Conservation (phyloP, 306 rosid genomes). For the Cucurbita argyrosperma region DNA sequence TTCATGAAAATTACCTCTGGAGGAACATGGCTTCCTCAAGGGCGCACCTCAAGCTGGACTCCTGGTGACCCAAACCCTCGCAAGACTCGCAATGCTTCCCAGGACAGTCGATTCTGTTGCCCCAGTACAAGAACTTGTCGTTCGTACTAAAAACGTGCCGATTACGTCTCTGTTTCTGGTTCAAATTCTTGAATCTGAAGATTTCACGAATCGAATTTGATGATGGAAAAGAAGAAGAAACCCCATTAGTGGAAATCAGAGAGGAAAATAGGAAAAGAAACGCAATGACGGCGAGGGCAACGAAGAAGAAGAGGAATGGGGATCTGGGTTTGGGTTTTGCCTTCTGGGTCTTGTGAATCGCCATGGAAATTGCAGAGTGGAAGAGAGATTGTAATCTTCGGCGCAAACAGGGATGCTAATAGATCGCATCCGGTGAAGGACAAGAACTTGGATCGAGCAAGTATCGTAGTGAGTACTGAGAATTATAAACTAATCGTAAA, state of each 20-base stretch:
- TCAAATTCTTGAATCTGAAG: neutral
- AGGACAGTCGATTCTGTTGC: slow-evolving; percentile 74
- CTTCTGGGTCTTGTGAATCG: slow-evolving; percentile 25
- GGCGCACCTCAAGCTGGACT: slow-evolving; percentile 92
- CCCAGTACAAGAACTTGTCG: slow-evolving; percentile 75
- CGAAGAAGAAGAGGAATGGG: slow-evolving; percentile 19
- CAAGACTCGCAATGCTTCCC: slow-evolving; percentile 81
- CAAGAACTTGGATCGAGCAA: neutral
- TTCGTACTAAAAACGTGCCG: slow-evolving; percentile 9
- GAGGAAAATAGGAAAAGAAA: slow-evolving; percentile 34
- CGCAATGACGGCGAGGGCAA: slow-evolving; percentile 24
- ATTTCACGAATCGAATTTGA: slow-evolving; percentile 4
- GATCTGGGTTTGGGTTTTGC: slow-evolving; percentile 37
- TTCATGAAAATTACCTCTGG: slow-evolving; percentile 14
- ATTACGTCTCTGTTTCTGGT: neutral
- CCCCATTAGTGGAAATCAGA: slow-evolving; percentile 25
- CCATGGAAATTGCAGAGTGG: slow-evolving; percentile 30
- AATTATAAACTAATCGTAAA: neutral
- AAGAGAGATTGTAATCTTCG: neutral
- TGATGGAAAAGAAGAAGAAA: slow-evolving; percentile 3
- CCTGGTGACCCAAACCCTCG: slow-evolving; percentile 92
- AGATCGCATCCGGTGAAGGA: neutral
- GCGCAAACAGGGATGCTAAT: neutral
- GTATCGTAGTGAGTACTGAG: neutral
- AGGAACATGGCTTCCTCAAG: slow-evolving; percentile 84